Evolutionary conservation across 495 filamentous ascomycete genomes (phyloP), one percentile per base, ranked within the genome.

Genomic region (Xeromyces bisporus): DNA sequence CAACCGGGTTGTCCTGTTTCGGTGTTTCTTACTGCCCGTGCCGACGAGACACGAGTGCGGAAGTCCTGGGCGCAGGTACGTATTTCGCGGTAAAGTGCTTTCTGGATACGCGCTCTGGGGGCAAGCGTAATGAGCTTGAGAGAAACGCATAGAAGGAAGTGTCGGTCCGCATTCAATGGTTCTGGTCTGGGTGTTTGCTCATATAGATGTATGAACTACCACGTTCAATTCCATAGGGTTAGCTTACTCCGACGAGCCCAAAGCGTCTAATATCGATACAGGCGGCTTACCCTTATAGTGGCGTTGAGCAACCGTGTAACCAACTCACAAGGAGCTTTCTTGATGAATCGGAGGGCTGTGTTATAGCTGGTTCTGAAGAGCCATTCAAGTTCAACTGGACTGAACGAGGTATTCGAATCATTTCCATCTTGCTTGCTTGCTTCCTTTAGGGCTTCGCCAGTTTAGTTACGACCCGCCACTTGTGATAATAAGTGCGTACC

Each of bases 331-430:
- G 63, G 43, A 62, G 77, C 73, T 8, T 39, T 48, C 0, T 58
- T 58, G 20, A 70, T 67, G 23, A 68, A 55, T 39, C 73, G 71
- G 2, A 86, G 45, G 0, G 72, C 68, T 15, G 82, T 47, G 39
- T 86, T 84, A 49, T 89, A 92, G 5, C 71, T 68, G 39, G 75
- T 84, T 32, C 71, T 68, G 28, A 71, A 73, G 50, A 91, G 82
- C 82, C 83, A 89, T 44, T 87, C 64, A 2, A 87, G 56, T 36
- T 91, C 81, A 15, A 54, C 52, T 13, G 63, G 55, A 67, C 47
- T 79, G 77, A 9, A 66, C 35, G 15, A 46, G 35, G 28, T 37
- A 20, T 34, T 49, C 21, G 28, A 44, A 5, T 9, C n/a, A 4
- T 7, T 7, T 15, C 7, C 11, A 2, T 15, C 26, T 39, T 40